Evolutionary conservation across 441 rosid genomes (phyloP).

Genomic region (Omphalea diandra): DNA sequence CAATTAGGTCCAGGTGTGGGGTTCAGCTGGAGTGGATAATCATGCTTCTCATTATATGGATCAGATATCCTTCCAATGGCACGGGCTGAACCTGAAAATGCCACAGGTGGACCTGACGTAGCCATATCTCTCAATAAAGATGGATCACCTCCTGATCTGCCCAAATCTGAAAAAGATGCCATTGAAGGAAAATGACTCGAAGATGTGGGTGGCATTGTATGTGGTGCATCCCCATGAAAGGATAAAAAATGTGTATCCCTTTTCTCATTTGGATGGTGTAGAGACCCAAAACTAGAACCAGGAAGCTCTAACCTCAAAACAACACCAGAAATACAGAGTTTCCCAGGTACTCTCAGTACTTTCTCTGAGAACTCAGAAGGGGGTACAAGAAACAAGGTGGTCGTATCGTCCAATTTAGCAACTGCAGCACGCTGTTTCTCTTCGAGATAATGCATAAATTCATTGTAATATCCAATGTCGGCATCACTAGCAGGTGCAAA

Average conservation of each 20-base stretch:
- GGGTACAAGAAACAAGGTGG: slow-evolving; percentile 94
- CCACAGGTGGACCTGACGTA: slow-evolving; percentile 33
- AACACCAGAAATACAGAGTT: slow-evolving; percentile 93
- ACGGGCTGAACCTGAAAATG: slow-evolving; percentile 35
- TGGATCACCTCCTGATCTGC: slow-evolving; percentile 36
- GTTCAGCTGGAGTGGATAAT: slow-evolving; percentile 38
- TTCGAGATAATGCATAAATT: slow-evolving; percentile 88
- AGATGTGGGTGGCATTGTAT: slow-evolving; percentile 39
- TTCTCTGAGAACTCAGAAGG: slow-evolving; percentile 96
- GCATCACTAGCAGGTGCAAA: slow-evolving; percentile 90
- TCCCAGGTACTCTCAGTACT: slow-evolving; percentile 90
- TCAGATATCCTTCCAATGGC: slow-evolving; percentile 37
- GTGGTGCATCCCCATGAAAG: slow-evolving; percentile 47
- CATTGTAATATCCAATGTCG: slow-evolving; percentile 82
- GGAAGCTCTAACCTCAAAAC: slow-evolving; percentile 66
- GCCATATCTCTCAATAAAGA: slow-evolving; percentile 34
- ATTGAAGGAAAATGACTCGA: too few species aligned
- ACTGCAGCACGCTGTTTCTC: slow-evolving; percentile 99
- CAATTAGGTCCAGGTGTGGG: slow-evolving; percentile 30
- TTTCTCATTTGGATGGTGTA: slow-evolving; percentile 46
- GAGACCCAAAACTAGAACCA: slow-evolving; percentile 45
- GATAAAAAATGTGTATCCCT: slow-evolving; percentile 35
- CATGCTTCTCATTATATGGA: slow-evolving; percentile 43
- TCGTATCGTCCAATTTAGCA: slow-evolving; percentile 83
- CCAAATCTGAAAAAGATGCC: slow-evolving; percentile 38